These are phyloP conservation scores for Nitzschia putrida DNA, from an alignment of 108 stramenopile genomes.

Conservation along the genomic window DNA sequence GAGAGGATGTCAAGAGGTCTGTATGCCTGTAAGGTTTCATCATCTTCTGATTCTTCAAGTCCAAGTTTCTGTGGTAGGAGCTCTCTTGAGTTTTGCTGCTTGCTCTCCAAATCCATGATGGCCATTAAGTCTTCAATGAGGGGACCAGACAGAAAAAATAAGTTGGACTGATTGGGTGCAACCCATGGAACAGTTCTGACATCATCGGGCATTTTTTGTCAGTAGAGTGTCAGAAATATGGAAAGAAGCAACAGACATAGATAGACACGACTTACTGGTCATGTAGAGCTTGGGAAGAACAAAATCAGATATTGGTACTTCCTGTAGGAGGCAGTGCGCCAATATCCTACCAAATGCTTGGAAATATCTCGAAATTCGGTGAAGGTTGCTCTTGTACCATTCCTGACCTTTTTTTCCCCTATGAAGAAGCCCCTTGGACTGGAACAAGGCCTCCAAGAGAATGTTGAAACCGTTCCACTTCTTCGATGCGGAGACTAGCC, in stretches of 20 bases:
- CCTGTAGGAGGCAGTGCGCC: neutral
- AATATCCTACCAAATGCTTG: conserved; percentile 3
- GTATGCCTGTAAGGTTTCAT: neutral
- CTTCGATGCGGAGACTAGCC: no score
- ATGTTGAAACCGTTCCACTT: no score
- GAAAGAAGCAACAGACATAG: neutral
- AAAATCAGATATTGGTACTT: neutral
- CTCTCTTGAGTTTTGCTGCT: neutral
- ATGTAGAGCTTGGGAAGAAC: no score
- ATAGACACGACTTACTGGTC: conserved; percentile 2
- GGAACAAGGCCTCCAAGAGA: no score
- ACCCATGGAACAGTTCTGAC: neutral
- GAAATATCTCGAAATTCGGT: neutral
- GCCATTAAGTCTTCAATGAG: no score
- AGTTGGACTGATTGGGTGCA: neutral
- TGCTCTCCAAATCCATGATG: conserved; percentile 5
- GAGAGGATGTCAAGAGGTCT: no score
- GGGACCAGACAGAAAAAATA: neutral
- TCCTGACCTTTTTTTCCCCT: no score
- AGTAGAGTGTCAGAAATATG: neutral
- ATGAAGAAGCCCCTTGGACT: no score
- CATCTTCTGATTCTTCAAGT: neutral
- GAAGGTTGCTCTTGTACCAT: no score
- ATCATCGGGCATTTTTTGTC: no score
- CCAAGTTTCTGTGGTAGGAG: neutral